Evolutionary conservation across 1,139 yeast species (phyloP), one percentile per base, ranked within the genome.

Genomic region (Nakaseomyces sp.): DNA sequence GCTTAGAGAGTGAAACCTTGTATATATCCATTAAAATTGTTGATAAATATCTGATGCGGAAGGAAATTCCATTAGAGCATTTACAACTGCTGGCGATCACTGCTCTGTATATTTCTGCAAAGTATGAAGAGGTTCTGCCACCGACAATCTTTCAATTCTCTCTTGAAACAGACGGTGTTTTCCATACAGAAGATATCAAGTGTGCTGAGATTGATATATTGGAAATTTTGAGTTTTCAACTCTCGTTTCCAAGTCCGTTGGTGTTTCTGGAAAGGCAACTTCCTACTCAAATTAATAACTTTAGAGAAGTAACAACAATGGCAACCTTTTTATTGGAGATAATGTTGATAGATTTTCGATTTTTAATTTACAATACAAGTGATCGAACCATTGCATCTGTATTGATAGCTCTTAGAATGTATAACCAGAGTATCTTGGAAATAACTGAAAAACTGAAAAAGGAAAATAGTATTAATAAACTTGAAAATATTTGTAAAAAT

Each of bases 41-140:
- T 35, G 38, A 35, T 12, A 35, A 22, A n/a, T 35, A 20, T 15
- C 18, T 35, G 2, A 35, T 35, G 18, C 5, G 7, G 7, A 22
- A 35, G 18, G 28, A 35, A n/a, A 9, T 35, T 7, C 28, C 9
- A 12, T 3, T 35, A n/a, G 19, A 20, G 12, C 17, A 35, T 3
- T 22, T 35, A 5, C 38, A 35, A 35, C 22, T 35, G 13, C 6
- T 35, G 8, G 38, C 28, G 7, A 13, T 35, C 8, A 35, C 38
- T 5, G 16, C 28, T 1, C n/a, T 35, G 8, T 35, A 35, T 22
- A 35, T 35, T 20, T 16, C 38, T 7, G 26, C 38, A 20, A 35
- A 35, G 5, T 35, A 35, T 35, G 38, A 35, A 13, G 38, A 35
- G 18, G 38, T 35, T n/a, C 8, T 35, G 18, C 17, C 38, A 7